A percentile compares a stretch with the other conserved stretches of the same genome.
Evolutionary conservation across 2,329 filamentous ascomycete species (phyloP).

Genomic region (Phaeosphaeria sp.): DNA sequence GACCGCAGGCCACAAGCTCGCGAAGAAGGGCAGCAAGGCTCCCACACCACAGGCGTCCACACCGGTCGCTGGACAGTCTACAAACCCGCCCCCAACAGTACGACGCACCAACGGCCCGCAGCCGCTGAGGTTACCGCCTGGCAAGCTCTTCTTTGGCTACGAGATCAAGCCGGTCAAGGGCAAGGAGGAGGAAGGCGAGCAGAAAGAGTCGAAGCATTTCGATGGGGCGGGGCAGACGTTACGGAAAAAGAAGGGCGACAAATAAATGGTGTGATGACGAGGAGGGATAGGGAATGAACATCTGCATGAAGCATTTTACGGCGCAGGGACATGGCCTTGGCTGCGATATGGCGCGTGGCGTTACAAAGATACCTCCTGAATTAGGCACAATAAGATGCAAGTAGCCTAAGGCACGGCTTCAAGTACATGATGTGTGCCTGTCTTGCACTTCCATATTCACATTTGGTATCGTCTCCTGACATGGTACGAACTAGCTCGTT

Average conservation of each 20-base stretch:
- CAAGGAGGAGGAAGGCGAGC: slow-evolving; percentile 67
- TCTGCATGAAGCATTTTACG: slow-evolving; percentile 27
- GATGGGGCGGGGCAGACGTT: slow-evolving; percentile 85
- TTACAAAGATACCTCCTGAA: slow-evolving; percentile 17
- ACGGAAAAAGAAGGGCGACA: slow-evolving; percentile 71
- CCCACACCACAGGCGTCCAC: slow-evolving; percentile 66
- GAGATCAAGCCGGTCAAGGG: slow-evolving; percentile 88
- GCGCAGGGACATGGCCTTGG: slow-evolving; percentile 20
- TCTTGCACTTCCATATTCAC: no score
- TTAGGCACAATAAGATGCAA: background rate
- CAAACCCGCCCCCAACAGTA: slow-evolving; percentile 49
- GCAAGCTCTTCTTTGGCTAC: slow-evolving; percentile 97
- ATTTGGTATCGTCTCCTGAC: background rate
- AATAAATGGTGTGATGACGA: slow-evolving; percentile 21
- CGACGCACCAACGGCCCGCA: slow-evolving; percentile 77
- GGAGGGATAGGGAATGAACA: slow-evolving; percentile 2
- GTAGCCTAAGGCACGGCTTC: background rate
- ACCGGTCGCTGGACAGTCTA: slow-evolving; percentile 66
- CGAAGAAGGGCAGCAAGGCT: slow-evolving; percentile 81
- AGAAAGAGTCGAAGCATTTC: slow-evolving; percentile 71
- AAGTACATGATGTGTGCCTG: background rate
- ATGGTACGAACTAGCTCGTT: background rate
- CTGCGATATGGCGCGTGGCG: slow-evolving; percentile 22
- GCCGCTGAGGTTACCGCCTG: slow-evolving; percentile 80
- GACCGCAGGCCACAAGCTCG: slow-evolving; percentile 79